phyloP scores from a whole-genome alignment of 495 filamentous ascomycete genomes.

The Aspergillus affinis region DNA sequence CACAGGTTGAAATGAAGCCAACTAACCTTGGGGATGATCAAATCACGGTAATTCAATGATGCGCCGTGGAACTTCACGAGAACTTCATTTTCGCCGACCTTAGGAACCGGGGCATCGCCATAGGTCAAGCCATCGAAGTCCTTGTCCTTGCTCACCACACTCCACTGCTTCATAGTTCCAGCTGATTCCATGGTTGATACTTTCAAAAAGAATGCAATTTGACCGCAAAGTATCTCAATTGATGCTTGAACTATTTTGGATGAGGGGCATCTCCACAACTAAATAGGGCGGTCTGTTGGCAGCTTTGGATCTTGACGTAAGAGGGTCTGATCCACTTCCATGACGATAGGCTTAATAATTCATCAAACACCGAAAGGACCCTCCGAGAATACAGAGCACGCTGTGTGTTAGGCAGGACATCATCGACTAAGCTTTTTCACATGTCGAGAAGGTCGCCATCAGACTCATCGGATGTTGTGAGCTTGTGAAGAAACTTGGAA shows the following conservation, averaged over 20 bases:
- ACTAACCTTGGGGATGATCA: constrained; percentile 67
- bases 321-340: constrained; percentile 16
- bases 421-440: background rate
- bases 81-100: constrained; percentile 67
- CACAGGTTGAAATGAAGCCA: background rate
- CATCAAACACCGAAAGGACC: background rate
- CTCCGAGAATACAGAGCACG: too few species aligned
- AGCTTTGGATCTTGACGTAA: constrained; percentile 23
- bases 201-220: background rate
- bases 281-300: background rate
- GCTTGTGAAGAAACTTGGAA: background rate
- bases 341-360: background rate
- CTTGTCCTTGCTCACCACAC: constrained; percentile 51
- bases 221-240: background rate
- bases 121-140: constrained; percentile 63
- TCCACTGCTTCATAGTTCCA: constrained; percentile 65
- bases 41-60: constrained; percentile 81
- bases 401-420: background rate
- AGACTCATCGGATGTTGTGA: too few species aligned
- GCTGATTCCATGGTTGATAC: constrained; percentile 40
- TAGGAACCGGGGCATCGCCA: constrained; percentile 53
- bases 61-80: constrained; percentile 74
- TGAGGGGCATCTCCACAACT: background rate
- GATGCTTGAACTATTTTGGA: background rate
- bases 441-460: too few species aligned